phyloP scores from a whole-genome alignment of 139 green algal species.

The Auxenochlorella pyrenoidosa region DNA sequence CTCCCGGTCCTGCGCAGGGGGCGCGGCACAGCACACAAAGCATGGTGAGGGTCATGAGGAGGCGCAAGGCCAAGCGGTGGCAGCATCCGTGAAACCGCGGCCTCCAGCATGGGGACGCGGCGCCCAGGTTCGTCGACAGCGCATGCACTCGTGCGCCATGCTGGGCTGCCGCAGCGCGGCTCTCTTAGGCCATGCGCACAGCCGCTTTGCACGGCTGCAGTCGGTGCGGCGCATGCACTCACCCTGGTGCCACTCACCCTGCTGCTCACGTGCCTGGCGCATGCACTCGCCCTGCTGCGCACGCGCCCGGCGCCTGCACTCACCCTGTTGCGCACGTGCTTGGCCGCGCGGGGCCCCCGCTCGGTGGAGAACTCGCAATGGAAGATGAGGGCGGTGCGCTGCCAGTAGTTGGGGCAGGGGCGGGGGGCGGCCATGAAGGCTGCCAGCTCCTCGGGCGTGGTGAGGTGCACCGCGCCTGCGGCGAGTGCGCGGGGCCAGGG shows the following conservation, averaged over 20 bases:
- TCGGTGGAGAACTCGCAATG: constrained; percentile 34
- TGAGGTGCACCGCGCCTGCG: constrained; percentile 19
- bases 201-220: too few relatives aligned
- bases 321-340: constrained; percentile 33
- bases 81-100: too few relatives aligned
- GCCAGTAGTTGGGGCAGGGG: background rate
- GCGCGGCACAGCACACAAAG: background rate
- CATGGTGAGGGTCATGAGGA: too few relatives aligned
- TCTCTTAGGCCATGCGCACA: too few relatives aligned
- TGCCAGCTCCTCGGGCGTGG: background rate
- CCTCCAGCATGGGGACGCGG: too few relatives aligned
- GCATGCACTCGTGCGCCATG: too few relatives aligned
- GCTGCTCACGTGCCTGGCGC: background rate
- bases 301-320: background rate
- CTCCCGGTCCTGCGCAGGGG: background rate
- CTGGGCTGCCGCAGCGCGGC: too few relatives aligned
- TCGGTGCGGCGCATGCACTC: too few relatives aligned
- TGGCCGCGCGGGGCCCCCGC: constrained; percentile 12
- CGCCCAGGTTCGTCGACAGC: too few relatives aligned
- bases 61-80: background rate
- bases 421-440: background rate
- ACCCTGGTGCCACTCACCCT: constrained; percentile 12
- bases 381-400: constrained; percentile 34
- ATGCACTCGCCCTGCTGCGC: too few relatives aligned
- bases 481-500: background rate